These are phyloP conservation scores for Glomus cerebriforme DNA, from an alignment of 192 early-diverging fungal genomes.

Conservation along the genomic window DNA sequence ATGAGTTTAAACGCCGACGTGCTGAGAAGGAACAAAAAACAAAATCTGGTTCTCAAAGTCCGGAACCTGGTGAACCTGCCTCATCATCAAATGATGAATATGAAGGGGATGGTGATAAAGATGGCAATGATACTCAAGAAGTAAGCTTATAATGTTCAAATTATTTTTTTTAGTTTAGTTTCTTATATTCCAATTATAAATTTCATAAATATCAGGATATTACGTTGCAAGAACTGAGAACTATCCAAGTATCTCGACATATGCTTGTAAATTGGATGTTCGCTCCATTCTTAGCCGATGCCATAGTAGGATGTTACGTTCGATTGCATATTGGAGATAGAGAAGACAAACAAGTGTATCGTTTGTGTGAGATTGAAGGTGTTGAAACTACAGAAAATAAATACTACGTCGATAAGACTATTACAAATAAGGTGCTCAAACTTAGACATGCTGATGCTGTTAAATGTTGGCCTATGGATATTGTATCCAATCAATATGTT, in stretches of 20 bases:
- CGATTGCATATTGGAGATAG: constrained; percentile 66
- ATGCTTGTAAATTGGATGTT: constrained; percentile 75
- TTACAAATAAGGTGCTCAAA: constrained; percentile 65
- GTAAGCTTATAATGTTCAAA: background rate
- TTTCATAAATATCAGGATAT: constrained; percentile 34
- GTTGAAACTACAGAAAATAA: constrained; percentile 42
- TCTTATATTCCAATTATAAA: background rate
- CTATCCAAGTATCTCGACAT: constrained; percentile 63
- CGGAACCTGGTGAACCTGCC: background rate
- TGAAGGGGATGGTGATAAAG: background rate
- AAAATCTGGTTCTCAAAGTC: constrained; percentile 29
- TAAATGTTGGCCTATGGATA: constrained; percentile 73
- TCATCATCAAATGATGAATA: background rate
- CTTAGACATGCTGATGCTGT: constrained; percentile 71
- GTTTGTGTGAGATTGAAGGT: constrained; percentile 56
- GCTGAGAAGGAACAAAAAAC: constrained; percentile 51
- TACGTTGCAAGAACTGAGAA: constrained; percentile 63
- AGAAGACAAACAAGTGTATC: constrained; percentile 59
- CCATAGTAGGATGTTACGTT: constrained; percentile 68
- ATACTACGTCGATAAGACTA: constrained; percentile 63
- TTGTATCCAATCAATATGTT: constrained; percentile 72
- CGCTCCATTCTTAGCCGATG: constrained; percentile 67
- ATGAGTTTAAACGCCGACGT: constrained; percentile 60
- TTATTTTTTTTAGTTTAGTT: background rate
- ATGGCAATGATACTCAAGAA: background rate